A percentile compares a stretch with the other conserved stretches of the same genome.
Evolutionary conservation across 2,329 filamentous ascomycete species (phyloP).

Genomic region (Aspergillus sp.): DNA sequence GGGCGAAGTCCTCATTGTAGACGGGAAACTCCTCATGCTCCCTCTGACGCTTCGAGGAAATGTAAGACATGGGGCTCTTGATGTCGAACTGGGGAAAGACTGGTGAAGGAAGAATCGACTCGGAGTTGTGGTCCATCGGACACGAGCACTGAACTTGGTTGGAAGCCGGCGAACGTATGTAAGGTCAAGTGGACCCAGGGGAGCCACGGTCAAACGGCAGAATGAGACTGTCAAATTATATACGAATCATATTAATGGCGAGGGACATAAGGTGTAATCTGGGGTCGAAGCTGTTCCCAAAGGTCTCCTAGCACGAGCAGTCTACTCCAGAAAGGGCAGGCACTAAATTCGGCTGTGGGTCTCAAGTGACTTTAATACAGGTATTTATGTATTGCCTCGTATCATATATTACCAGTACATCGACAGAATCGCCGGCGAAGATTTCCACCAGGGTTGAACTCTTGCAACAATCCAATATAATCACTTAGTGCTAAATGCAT

Average conservation of each 20-base stretch:
- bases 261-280: not conserved
- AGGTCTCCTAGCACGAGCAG: not conserved
- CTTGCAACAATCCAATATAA: too few relatives aligned
- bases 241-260: slow-evolving; percentile 7
- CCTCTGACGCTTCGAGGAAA: slow-evolving; percentile 27
- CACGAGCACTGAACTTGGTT: not conserved
- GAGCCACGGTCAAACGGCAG: not conserved
- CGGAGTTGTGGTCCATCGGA: not conserved
- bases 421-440: not conserved
- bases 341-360: not conserved
- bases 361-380: not conserved
- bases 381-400: not conserved
- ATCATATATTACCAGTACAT: not conserved
- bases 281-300: not conserved
- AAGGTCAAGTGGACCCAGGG: not conserved
- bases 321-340: not conserved
- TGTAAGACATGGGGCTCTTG: slow-evolving; percentile 21
- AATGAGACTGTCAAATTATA: not conserved
- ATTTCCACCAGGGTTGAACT: too few relatives aligned
- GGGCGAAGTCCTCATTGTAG: slow-evolving; percentile 52
- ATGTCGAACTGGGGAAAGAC: not conserved
- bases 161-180: not conserved
- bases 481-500: too few relatives aligned
- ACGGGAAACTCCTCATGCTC: slow-evolving; percentile 59
- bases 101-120: not conserved